These are phyloP conservation scores for Tricholoma matsutake DNA, from an alignment of 768 basidiomycete genomes.

Conservation along the genomic window DNA sequence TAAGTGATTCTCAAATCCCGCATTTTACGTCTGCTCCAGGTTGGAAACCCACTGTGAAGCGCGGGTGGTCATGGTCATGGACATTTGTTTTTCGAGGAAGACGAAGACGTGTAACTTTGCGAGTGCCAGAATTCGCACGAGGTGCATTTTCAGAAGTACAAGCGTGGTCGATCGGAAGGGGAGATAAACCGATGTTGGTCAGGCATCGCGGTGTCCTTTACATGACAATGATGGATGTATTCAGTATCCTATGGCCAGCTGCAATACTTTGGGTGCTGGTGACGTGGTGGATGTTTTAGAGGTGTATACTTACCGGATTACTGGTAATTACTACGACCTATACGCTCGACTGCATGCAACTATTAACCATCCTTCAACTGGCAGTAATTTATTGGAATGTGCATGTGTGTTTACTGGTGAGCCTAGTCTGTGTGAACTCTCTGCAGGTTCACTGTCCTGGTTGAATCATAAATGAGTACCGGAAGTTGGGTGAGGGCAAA, in stretches of 20 bases:
- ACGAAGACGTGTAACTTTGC: conserved; percentile 50
- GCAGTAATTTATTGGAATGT: neutral
- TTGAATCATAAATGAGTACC: neutral
- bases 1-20: conserved; percentile 14
- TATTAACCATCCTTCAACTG: neutral
- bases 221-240: conserved; percentile 37
- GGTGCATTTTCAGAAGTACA: conserved; percentile 1
- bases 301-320: neutral
- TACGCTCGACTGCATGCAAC: neutral
- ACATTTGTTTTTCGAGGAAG: conserved; percentile 55
- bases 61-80: conserved; percentile 43
- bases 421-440: neutral
- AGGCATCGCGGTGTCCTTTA: conserved; percentile 28
- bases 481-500: conserved; percentile 16
- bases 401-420: neutral
- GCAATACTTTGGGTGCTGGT: conserved; percentile 34
- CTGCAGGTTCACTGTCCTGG: neutral
- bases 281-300: conserved; percentile 33
- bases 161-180: conserved; percentile 11
- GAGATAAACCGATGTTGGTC: conserved; percentile 10
- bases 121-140: conserved; percentile 31
- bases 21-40: conserved; percentile 40
- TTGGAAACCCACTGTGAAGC: conserved; percentile 18
- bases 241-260: conserved; percentile 37
- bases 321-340: neutral